Evolutionary conservation across 1,139 yeast species (phyloP).

Genomic region (Taphrina pruni): DNA sequence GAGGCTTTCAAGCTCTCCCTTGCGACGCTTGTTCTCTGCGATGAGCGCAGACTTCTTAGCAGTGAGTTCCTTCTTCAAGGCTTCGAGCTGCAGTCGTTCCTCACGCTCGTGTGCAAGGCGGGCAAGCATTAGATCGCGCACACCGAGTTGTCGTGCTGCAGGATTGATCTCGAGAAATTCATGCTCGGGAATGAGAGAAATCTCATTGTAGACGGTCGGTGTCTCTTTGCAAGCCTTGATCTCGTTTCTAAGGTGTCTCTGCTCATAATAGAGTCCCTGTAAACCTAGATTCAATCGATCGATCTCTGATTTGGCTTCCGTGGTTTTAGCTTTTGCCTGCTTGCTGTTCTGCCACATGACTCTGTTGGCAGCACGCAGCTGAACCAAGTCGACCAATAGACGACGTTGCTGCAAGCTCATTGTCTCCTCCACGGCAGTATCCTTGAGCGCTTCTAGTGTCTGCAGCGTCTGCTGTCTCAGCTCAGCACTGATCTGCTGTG

Average conservation of each 20-base stretch:
- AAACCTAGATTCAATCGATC: constrained; percentile 50
- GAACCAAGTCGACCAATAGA: constrained; percentile 46
- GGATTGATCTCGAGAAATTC: constrained; percentile 50
- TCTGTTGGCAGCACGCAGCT: constrained; percentile 49
- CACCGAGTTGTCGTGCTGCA: constrained; percentile 44
- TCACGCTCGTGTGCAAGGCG: constrained; percentile 48
- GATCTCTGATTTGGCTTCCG: constrained; percentile 48
- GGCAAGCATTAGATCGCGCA: constrained; percentile 50
- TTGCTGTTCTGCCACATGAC: constrained; percentile 48
- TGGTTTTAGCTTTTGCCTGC: constrained; percentile 47
- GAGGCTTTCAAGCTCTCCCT: constrained; percentile 48
- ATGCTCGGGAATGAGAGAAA: constrained; percentile 50
- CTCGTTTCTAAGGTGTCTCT: constrained; percentile 50
- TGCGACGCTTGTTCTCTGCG: constrained; percentile 48
- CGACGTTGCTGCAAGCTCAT: constrained; percentile 16
- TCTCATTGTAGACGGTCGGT: constrained; percentile 48
- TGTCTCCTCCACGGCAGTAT: background rate
- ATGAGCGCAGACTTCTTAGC: constrained; percentile 47
- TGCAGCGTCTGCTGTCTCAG: background rate
- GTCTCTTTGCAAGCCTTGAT: constrained; percentile 50
- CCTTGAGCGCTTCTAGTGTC: background rate
- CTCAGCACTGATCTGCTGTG: constrained; percentile 22
- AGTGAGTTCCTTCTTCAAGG: constrained; percentile 47
- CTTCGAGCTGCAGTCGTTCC: constrained; percentile 50
- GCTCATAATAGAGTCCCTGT: constrained; percentile 52